Conservation (phyloP, 2,329 filamentous ascomycete species). For the Claviceps capensis region DNA sequence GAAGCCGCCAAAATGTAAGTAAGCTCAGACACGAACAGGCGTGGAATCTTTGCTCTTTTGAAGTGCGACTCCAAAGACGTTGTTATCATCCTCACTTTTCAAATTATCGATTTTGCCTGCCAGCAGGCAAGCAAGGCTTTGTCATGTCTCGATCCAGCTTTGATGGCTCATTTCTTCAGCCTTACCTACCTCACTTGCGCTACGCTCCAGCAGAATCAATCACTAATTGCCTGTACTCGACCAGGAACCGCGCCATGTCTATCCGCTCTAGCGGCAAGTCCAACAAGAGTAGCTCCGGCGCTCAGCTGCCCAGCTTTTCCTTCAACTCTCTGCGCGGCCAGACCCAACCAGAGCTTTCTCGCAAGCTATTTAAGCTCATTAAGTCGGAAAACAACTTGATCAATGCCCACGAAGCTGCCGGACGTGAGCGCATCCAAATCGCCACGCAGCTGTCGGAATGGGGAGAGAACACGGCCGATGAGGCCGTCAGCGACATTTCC, state of each 20-base stretch:
- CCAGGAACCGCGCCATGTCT: conserved; percentile 61
- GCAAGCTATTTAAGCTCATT: conserved; percentile 80
- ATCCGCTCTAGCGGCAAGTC: conserved; percentile 53
- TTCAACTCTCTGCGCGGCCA: conserved; percentile 76
- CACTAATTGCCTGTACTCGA: conserved; percentile 14
- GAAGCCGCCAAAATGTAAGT: conserved; percentile 7
- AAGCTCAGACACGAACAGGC: not conserved
- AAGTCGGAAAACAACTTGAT: conserved; percentile 90
- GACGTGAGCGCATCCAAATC: conserved; percentile 70
- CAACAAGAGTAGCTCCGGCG: conserved; percentile 23
- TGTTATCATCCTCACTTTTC: not conserved
- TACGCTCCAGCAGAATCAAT: conserved; percentile 9
- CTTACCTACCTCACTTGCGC: conserved; percentile 9
- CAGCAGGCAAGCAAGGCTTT: not conserved
- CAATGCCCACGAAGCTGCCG: conserved; percentile 68
- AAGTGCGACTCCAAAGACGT: not conserved
- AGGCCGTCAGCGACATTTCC: conserved; percentile 74
- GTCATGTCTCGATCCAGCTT: conserved; percentile 20
- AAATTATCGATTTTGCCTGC: not conserved
- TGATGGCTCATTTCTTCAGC: conserved; percentile 14
- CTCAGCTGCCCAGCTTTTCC: conserved; percentile 54
- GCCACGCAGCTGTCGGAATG: conserved; percentile 89
- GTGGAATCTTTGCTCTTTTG: not conserved
- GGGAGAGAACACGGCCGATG: conserved; percentile 85
- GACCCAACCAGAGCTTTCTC: conserved; percentile 76